phyloP scores from a whole-genome alignment of 345 rosid species.

The Cardiospermum halicacabum region DNA sequence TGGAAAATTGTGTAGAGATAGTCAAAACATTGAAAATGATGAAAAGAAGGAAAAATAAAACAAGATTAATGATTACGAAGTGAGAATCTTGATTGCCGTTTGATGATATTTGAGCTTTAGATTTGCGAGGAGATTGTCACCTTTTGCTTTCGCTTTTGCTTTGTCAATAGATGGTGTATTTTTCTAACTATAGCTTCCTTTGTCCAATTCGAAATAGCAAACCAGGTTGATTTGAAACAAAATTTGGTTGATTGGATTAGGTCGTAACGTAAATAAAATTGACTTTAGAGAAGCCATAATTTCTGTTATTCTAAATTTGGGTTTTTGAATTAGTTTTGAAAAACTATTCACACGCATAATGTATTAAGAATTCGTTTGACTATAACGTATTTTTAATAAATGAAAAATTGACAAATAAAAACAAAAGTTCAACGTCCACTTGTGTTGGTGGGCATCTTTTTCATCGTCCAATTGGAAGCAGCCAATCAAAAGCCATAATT shows the following conservation, averaged over 20 bases:
- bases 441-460: not conserved
- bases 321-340: too few species aligned
- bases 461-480: constrained; percentile 15
- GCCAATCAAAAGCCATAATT: too few species aligned
- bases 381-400: too few species aligned
- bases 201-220: not conserved
- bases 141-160: not conserved
- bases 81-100: constrained; percentile 1
- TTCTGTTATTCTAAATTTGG: too few species aligned
- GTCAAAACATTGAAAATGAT: not conserved
- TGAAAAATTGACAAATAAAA: not conserved
- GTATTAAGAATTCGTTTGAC: not conserved
- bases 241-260: too few species aligned
- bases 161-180: not conserved
- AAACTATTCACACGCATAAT: not conserved
- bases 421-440: not conserved
- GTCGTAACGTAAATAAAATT: too few species aligned
- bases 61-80: not conserved
- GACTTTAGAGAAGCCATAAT: too few species aligned
- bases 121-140: constrained; percentile 4
- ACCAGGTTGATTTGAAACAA: too few species aligned
- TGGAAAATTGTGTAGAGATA: not conserved
- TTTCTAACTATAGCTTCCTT: too few species aligned
- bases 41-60: not conserved
- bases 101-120: not conserved